Evolutionary conservation across 1,284 basidiomycete species (phyloP), one percentile per base, ranked within the genome.

Genomic region (Leucoagaricus sp.): DNA sequence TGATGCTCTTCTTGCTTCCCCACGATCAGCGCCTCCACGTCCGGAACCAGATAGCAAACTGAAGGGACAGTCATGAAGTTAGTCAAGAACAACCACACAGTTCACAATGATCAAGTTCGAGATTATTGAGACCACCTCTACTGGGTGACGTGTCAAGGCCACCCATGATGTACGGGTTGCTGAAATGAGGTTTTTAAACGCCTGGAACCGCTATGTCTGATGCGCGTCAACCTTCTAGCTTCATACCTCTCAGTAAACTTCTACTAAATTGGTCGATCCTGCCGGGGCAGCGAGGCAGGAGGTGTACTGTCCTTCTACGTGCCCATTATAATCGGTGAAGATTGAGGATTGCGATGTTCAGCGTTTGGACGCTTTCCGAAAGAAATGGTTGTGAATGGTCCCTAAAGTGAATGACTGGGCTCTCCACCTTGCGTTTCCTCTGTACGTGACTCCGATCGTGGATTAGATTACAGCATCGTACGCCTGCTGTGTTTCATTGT

Each of bases 231-330:
- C 21, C 26, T 9, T n/a, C n/a, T n/a, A n/a, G n/a, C n/a, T n/a
- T 34, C 23, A 2, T 13, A 5, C 19, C 2, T 7, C 23, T 7
- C 15, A 23, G 17, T 13, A 10, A 47, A 29, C n/a, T 28, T 31
- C 28, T 4, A 34, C 13, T 95, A 95, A 66, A 91, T 95, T 52
- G 93, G 93, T n/a, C 7, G 89, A 93, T 46, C 79, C 89, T 10
- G 83, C 84, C 12, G 89, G n/a, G n/a, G n/a, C n/a, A n/a, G n/a
- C n/a, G n/a, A 93, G 58, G 84, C 88, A 0, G 91, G 91, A 41
- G 93, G 93, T 1, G 91, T 95, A 25, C 77, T 95, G 63, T 95
- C 93, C 1, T 94, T 93, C 68, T 96, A 94, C 70, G 87, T 95
- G 40, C 93, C 93, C 29, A 86, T 75, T 12, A 75, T 78, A 26